These are phyloP conservation scores for Thermomucor indicae-seudaticae DNA, from an alignment of 371 early-diverging fungal genomes.

Conservation along the genomic window DNA sequence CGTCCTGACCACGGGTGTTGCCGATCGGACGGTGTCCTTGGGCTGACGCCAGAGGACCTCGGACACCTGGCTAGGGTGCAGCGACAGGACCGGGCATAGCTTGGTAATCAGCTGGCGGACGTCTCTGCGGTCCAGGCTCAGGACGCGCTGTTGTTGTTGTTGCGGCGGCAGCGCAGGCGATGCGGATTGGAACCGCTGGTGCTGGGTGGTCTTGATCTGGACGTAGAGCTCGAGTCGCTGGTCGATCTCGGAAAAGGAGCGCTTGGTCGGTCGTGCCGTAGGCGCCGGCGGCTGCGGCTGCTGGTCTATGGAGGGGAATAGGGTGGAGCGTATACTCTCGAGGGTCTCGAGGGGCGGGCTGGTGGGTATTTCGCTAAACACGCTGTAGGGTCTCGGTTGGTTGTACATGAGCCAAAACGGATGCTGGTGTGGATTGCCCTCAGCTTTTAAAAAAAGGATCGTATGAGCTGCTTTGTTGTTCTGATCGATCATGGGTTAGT, in stretches of 20 bases:
- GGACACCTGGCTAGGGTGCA: conserved; percentile 16
- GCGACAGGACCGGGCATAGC: conserved; percentile 13
- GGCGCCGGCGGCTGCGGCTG: too few species aligned
- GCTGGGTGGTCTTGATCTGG: conserved; percentile 17
- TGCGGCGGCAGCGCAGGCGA: too few species aligned
- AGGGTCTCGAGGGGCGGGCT: not conserved
- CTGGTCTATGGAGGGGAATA: too few species aligned
- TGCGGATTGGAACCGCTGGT: conserved; percentile 16
- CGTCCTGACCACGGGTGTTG: not conserved
- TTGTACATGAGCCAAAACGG: conserved; percentile 32
- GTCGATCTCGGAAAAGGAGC: not conserved
- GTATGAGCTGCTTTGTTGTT: not conserved
- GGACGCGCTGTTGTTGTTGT: too few species aligned
- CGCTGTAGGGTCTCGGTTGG: conserved; percentile 25
- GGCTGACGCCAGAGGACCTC: conserved; percentile 19
- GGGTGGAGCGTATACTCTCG: not conserved
- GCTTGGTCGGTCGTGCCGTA: too few species aligned
- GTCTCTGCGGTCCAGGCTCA: too few species aligned
- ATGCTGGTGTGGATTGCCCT: conserved; percentile 13
- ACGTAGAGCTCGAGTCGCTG: not conserved
- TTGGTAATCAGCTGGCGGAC: conserved; percentile 11
- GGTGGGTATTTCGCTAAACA: conserved; percentile 22
- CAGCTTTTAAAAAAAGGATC: conserved; percentile 3
- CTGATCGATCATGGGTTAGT: not conserved
- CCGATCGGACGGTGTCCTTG: not conserved